Percentiles rank a stretch among this genome's conserved stretches.
Conservation (phyloP, 2,329 filamentous ascomycete genomes). For the Aspergillus latus region DNA sequence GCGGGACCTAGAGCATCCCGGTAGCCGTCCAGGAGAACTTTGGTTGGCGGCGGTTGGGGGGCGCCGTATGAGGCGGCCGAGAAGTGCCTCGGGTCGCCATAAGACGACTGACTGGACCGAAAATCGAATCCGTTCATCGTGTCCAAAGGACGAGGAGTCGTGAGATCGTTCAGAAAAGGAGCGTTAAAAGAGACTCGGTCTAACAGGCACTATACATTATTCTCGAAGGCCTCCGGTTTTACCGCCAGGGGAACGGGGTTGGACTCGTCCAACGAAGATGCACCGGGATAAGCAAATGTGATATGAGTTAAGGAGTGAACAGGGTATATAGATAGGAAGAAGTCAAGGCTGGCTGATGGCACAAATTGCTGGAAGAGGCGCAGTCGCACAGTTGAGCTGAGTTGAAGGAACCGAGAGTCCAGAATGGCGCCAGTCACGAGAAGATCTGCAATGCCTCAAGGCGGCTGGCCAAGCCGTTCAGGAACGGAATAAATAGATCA, state of each 20-base stretch:
- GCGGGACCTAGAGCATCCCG: slow-evolving; percentile 57
- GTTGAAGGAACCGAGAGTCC: not conserved
- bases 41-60: slow-evolving; percentile 38
- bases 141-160: slow-evolving; percentile 15
- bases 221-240: slow-evolving; percentile 13
- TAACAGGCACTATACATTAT: slow-evolving; percentile 22
- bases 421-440: slow-evolving; percentile 12
- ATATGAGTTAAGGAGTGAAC: not conserved
- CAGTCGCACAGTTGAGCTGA: not conserved
- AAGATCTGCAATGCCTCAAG: slow-evolving; percentile 9
- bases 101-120: slow-evolving; percentile 43
- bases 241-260: slow-evolving; percentile 3
- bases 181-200: slow-evolving; percentile 2
- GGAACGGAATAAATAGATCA: not conserved
- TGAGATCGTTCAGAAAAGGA: not conserved
- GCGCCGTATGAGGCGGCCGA: slow-evolving; percentile 36
- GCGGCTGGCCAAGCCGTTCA: slow-evolving; percentile 5
- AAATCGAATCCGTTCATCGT: slow-evolving; percentile 38
- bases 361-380: not conserved
- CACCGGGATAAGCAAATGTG: not conserved
- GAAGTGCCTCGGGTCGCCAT: slow-evolving; percentile 42
- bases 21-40: slow-evolving; percentile 60
- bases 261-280: not conserved
- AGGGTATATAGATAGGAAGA: not conserved
- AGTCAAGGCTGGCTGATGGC: not conserved